Evolutionary conservation across 345 rosid genomes (phyloP).

Genomic region (Cardamine occulta): DNA sequence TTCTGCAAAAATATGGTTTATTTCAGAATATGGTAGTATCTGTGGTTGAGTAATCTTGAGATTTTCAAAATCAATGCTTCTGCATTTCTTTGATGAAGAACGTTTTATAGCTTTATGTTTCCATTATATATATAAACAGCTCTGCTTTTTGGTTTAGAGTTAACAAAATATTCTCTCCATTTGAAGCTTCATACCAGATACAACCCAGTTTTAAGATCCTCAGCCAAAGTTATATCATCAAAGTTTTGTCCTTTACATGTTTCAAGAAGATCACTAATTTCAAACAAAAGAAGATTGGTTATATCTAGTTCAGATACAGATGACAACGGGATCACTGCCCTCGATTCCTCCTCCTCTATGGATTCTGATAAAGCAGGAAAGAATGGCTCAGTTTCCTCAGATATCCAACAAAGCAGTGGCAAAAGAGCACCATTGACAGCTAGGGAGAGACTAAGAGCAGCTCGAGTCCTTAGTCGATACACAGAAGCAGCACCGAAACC

Average conservation of each 20-base stretch:
- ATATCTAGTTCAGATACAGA: slow-evolving; percentile 48
- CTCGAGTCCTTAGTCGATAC: slow-evolving; percentile 71
- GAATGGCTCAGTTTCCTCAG: slow-evolving; percentile 41
- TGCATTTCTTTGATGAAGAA: too few relatives aligned
- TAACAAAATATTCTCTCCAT: slow-evolving; percentile 14
- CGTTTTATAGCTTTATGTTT: too few relatives aligned
- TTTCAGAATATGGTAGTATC: too few relatives aligned
- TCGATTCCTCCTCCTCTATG: neutral
- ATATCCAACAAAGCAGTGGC: neutral
- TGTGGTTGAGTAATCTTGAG: too few relatives aligned
- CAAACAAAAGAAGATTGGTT: slow-evolving; percentile 42
- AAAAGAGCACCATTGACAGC: slow-evolving; percentile 71
- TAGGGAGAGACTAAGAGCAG: slow-evolving; percentile 80
- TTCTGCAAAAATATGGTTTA: too few relatives aligned
- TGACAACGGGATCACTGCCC: slow-evolving; percentile 36
- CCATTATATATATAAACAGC: neutral
- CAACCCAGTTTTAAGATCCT: neutral
- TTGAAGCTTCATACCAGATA: slow-evolving; percentile 33
- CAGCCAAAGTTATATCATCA: neutral
- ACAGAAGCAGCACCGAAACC: slow-evolving; percentile 61
- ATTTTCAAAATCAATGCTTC: too few relatives aligned
- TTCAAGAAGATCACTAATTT: slow-evolving; percentile 18
- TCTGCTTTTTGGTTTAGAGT: neutral
- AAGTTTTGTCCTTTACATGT: slow-evolving; percentile 17
- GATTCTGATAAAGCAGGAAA: slow-evolving; percentile 38